Evolutionary conservation across 257 asterid genomes (phyloP), one percentile per base, ranked within the genome.

Genomic region (Penstemon eatonii): DNA sequence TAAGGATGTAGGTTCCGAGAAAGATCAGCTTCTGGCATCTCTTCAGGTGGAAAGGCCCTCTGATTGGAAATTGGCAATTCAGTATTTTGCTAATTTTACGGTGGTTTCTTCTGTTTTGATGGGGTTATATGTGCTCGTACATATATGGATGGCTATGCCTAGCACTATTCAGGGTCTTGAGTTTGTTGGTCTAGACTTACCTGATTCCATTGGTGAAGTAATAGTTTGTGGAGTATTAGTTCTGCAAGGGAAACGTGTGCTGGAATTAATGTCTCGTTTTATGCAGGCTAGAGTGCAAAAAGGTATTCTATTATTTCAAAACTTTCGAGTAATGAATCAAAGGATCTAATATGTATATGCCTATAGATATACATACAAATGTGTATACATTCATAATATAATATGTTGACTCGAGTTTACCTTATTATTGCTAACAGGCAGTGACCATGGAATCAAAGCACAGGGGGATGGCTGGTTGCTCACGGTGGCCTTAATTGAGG

Each of bases 401-500:
- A 25, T 25, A 25, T 25, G 33, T 25, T 25, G 33, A 25, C 33
- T 25, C 33, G 33, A 25, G 33, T 63, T 69, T 54, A 42, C 5
- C 60, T 76, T 49, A 43, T 5, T 40, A 18, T 78, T 72, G 60
- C 68, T 68, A 68, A 69, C 65, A 92, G 99, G 95, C 40, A 89
- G 87, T 73, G 99, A 94, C 80, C 99, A 94, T 70, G 99, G 99
- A 46, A 41, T 90, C 69, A 94, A 94, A 89, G 97, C 99, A 70
- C 97, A 76, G 69, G 99, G 99, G 51, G 86, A 89, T 61, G 99
- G 96, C 10, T 94, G 99, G 98, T 84, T 88, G 81, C 89, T 94
- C 73, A 94, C 97, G 7, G 96, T 94, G 81, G 99, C 99, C 65
- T 80, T 94, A 83, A 81, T 94, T 57, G 92, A 82, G 75, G 99